Evolutionary conservation across 257 asterid species (phyloP).

Genomic region (Thymus quinquecostatus): DNA sequence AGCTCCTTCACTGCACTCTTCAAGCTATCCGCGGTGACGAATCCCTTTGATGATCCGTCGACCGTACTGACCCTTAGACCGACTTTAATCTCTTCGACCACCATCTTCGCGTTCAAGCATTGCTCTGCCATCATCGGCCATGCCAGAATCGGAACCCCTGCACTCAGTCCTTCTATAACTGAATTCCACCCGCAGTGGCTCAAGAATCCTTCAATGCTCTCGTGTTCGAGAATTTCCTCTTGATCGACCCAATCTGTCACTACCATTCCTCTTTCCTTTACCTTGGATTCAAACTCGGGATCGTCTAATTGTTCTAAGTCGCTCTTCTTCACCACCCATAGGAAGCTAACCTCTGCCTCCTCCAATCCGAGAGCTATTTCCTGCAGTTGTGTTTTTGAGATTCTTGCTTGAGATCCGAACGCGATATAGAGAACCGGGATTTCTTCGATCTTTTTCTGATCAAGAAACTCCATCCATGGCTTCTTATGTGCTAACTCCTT

Average conservation of each 20-base stretch:
- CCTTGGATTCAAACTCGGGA: constrained; percentile 38
- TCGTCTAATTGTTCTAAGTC: constrained; percentile 5
- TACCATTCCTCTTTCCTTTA: constrained; percentile 48
- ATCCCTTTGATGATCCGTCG: constrained; percentile 54
- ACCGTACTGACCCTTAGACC: constrained; percentile 47
- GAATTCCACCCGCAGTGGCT: constrained; percentile 90
- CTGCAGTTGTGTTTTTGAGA: constrained; percentile 45
- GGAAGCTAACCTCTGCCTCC: constrained; percentile 46
- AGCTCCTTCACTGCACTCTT: constrained; percentile 44
- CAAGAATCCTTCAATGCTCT: constrained; percentile 53
- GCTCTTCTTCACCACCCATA: constrained; percentile 59
- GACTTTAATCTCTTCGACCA: constrained; percentile 62
- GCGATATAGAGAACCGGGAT: constrained; percentile 60
- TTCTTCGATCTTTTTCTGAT: constrained; percentile 36
- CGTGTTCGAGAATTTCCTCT: constrained; percentile 53
- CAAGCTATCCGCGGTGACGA: constrained; percentile 56
- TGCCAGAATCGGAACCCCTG: constrained; percentile 67
- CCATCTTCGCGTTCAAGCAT: constrained; percentile 57
- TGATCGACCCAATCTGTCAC: constrained; percentile 82
- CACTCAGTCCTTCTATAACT: constrained; percentile 65
- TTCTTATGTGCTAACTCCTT: background rate
- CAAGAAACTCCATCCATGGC: constrained; percentile 70
- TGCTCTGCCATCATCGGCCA: constrained; percentile 95
- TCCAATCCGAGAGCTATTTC: constrained; percentile 62
- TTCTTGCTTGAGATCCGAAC: constrained; percentile 74